Percentiles rank a stretch among this genome's conserved stretches.
These are phyloP conservation scores for Ormosia emarginata DNA, from an alignment of 306 rosid genomes.

Conservation along the genomic window DNA sequence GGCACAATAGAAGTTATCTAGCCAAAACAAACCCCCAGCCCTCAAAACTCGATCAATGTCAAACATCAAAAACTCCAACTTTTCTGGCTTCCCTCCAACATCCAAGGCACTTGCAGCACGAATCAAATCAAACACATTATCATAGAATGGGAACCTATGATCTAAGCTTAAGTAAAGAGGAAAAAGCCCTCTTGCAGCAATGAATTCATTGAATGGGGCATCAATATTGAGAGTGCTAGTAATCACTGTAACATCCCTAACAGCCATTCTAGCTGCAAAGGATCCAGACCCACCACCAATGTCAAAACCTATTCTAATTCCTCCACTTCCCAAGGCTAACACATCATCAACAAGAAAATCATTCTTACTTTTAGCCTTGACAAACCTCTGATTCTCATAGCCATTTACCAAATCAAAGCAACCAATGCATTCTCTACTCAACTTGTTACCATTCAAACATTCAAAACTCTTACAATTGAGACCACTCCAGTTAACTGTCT, in stretches of 20 bases:
- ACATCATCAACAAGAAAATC: constrained; percentile 81
- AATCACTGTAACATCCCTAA: constrained; percentile 70
- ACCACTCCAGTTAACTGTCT: constrained; percentile 79
- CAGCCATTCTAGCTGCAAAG: constrained; percentile 95
- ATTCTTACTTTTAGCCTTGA: constrained; percentile 59
- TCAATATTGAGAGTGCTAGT: constrained; percentile 67
- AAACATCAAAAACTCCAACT: constrained; percentile 82
- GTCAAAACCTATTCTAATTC: constrained; percentile 78
- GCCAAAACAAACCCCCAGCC: constrained; percentile 89
- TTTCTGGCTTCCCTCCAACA: constrained; percentile 67
- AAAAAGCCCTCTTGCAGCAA: constrained; percentile 89
- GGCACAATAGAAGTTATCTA: constrained; percentile 71
- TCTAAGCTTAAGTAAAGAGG: constrained; percentile 79
- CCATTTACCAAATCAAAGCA: constrained; percentile 72
- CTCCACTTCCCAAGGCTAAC: constrained; percentile 68
- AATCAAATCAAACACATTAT: constrained; percentile 78
- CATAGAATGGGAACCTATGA: constrained; percentile 87
- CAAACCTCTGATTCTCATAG: constrained; percentile 60
- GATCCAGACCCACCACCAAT: constrained; percentile 89
- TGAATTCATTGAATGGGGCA: constrained; percentile 85
- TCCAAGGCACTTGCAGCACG: constrained; percentile 64
- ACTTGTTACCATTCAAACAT: constrained; percentile 67
- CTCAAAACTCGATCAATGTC: constrained; percentile 80
- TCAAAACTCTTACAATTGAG: constrained; percentile 68
- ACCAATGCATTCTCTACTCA: constrained; percentile 62